These are phyloP conservation scores for Lecanicillium sp. DNA, from an alignment of 2,329 filamentous ascomycete genomes.

Conservation along the genomic window DNA sequence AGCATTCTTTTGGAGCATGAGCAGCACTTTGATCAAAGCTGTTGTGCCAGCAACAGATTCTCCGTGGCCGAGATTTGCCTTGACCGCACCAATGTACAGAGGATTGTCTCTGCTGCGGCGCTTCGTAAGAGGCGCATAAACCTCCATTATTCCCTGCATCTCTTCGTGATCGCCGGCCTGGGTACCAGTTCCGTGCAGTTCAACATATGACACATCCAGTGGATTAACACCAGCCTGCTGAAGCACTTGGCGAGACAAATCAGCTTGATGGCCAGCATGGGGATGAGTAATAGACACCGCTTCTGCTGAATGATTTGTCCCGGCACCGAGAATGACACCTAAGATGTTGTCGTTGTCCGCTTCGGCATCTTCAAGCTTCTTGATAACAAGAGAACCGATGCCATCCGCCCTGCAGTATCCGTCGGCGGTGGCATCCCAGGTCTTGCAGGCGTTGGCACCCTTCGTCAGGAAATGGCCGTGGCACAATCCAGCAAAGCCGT, in stretches of 20 bases:
- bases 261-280: constrained; percentile 54
- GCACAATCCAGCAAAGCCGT: constrained; percentile 57
- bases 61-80: constrained; percentile 43
- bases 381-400: constrained; percentile 39
- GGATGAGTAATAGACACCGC: constrained; percentile 66
- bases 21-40: constrained; percentile 37
- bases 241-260: constrained; percentile 50
- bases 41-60: constrained; percentile 35
- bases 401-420: constrained; percentile 49
- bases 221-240: constrained; percentile 49
- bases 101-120: constrained; percentile 22
- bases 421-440: constrained; percentile 50
- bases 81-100: constrained; percentile 39
- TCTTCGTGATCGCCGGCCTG: constrained; percentile 36
- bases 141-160: constrained; percentile 49
- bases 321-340: constrained; percentile 53
- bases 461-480: constrained; percentile 56
- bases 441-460: constrained; percentile 31
- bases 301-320: constrained; percentile 66
- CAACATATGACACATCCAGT: constrained; percentile 39
- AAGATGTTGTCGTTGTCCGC: constrained; percentile 58
- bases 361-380: constrained; percentile 36
- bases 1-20: constrained; percentile 38
- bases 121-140: constrained; percentile 47
- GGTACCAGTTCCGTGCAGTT: constrained; percentile 38